Evolutionary conservation across 176 grass and related monocot species (phyloP).

Genomic region (Triticum urartu): DNA sequence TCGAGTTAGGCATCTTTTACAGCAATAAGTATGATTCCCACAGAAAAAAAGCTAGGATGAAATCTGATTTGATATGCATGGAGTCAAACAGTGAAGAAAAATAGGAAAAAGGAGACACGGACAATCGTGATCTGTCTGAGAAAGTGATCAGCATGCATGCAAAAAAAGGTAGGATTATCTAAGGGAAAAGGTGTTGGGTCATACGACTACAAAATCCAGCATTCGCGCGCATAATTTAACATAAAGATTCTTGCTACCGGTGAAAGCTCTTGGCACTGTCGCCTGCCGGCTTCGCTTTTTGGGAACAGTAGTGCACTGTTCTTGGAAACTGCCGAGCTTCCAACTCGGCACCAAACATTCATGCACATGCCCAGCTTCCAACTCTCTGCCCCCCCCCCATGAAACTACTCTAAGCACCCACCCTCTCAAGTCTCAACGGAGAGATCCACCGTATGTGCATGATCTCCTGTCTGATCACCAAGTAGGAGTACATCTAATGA

Average conservation of each 20-base stretch:
- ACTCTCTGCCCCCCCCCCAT: no score
- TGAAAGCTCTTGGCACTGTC: conserved; percentile 19
- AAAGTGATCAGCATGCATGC: background rate
- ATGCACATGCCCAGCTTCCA: background rate
- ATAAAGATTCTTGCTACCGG: background rate
- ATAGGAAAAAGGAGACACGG: no score
- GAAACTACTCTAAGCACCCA: conserved; percentile 8
- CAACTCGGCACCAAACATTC: conserved; percentile 19
- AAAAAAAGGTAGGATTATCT: background rate
- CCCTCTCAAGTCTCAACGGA: conserved; percentile 18
- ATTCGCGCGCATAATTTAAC: conserved; percentile 6
- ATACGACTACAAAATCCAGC: conserved; percentile 7
- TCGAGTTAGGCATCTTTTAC: background rate
- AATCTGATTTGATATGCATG: background rate
- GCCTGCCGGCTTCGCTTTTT: background rate
- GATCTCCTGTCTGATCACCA: background rate
- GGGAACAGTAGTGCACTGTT: conserved; percentile 38
- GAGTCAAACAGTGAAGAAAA: background rate
- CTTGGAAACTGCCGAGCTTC: conserved; percentile 43
- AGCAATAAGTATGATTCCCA: no score
- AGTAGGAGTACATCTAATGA: background rate
- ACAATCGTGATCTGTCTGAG: background rate
- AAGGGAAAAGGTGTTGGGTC: conserved; percentile 4
- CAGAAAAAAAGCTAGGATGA: no score
- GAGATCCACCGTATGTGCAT: conserved; percentile 2